Base-by-base conservation (phyloP, 805 yeast species). In the Wickerhamiella nectarea region DNA sequence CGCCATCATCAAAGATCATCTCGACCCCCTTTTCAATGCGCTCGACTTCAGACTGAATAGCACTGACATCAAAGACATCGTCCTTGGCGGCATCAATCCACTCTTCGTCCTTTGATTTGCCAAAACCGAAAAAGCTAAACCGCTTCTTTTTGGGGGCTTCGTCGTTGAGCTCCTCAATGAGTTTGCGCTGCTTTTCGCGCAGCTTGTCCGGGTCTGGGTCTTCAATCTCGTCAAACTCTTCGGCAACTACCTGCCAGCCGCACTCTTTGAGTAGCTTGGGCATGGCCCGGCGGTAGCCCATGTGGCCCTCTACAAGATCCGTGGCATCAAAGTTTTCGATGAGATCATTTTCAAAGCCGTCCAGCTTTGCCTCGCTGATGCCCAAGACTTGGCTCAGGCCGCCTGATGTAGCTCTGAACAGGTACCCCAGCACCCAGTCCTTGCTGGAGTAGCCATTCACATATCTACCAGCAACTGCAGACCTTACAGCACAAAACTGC, bases 361-460 rank as follows among this genome's bases (percentile, higher is more conserved):
- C 51, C 6, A 25, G 25, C 38, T 62, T 67, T 29, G 89, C 71
- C 4, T 87, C 79, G 0, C 94, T 78, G 22, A 91, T 67, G 0
- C 98, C 98, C 4, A 89, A 86, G 36, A 91, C 91, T n/a, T 84
- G 72, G 54, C 81, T 79, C 36, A 91, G 67, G 0, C 97, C 97
- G 47, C 97, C 96, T 47, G 91, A 76, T 0, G 97, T 86, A 1
- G 97, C 98, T 51, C 98, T 71, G 64, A 89, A 91, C 24, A 91
- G 63, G 61, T 91, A 91, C 0, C 97, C 97, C 45, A 91, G 68
- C 51, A 91, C 80, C 98, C 98, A 91, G 65, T 91, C 98, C 53
- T 81, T 85, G 50, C 76, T 74, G 2, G 95, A 83, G 59, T 75
- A 91, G 0, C 95, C 97, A 61, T 85, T 91, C 24, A 91, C 75